Conservation (phyloP, 192 early-diverging fungal species). For the Umbelopsis ramanniana region DNA sequence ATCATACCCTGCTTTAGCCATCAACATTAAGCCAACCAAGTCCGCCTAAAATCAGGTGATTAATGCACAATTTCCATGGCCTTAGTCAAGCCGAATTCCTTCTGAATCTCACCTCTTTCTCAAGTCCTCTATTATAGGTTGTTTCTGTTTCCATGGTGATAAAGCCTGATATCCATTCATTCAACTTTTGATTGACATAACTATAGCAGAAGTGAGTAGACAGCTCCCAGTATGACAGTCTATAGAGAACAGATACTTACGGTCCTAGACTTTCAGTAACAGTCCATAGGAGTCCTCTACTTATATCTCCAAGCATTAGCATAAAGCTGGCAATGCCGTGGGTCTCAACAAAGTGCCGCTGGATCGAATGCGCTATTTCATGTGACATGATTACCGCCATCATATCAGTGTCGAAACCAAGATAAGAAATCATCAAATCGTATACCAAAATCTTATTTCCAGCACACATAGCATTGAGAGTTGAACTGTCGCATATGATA, state of each 20-base stretch:
- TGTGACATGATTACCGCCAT: constrained; percentile 57
- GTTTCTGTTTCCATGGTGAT: constrained; percentile 26
- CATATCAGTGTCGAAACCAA: constrained; percentile 49
- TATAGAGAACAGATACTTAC: constrained; percentile 11
- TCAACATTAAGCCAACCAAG: constrained; percentile 49
- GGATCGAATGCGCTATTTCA: constrained; percentile 60
- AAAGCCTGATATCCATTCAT: constrained; percentile 27
- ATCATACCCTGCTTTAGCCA: constrained; percentile 65
- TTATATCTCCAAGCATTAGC: constrained; percentile 53
- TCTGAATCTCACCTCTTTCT: constrained; percentile 43
- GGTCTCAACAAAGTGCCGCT: constrained; percentile 58
- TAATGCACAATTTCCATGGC: background rate
- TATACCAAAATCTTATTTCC: constrained; percentile 37
- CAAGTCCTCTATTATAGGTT: constrained; percentile 42
- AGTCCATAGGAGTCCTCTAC: constrained; percentile 43
- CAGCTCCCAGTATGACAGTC: background rate
- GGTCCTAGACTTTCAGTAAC: constrained; percentile 44
- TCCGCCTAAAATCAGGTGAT: constrained; percentile 45
- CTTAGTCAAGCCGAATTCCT: too few species aligned
- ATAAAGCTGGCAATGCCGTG: constrained; percentile 56
- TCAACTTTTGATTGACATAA: constrained; percentile 37
- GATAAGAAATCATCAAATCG: constrained; percentile 36
- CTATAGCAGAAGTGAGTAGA: background rate
- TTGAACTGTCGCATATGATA: constrained; percentile 37
- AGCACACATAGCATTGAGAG: constrained; percentile 45